Conservation (phyloP, 768 basidiomycete genomes). For the Psilocybe sp. region DNA sequence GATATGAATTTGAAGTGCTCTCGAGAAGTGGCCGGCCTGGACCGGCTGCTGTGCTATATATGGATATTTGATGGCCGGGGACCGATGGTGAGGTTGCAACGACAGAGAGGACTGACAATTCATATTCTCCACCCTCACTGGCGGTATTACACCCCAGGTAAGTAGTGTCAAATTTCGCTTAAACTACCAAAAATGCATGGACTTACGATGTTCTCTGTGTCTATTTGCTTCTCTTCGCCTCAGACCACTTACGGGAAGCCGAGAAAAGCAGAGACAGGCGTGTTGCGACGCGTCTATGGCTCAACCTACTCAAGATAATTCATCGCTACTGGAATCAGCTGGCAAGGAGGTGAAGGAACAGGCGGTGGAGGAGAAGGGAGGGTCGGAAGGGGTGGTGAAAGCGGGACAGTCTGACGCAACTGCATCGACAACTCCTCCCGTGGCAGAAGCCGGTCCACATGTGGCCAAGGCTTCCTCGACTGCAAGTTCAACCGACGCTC, state of each 20-base stretch:
- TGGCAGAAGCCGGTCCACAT: constrained; percentile 16
- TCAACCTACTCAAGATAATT: constrained; percentile 50
- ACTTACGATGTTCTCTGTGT: not conserved
- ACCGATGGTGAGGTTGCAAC: constrained; percentile 18
- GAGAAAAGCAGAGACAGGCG: constrained; percentile 42
- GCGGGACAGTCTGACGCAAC: constrained; percentile 15
- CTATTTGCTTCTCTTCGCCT: constrained; percentile 9
- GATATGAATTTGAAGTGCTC: not conserved
- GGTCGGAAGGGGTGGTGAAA: constrained; percentile 19
- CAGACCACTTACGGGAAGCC: constrained; percentile 26
- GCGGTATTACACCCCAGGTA: constrained; percentile 38
- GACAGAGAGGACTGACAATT: constrained; percentile 20
- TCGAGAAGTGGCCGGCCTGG: not conserved
- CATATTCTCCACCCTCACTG: constrained; percentile 31
- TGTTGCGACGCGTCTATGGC: constrained; percentile 83
- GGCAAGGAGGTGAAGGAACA: constrained; percentile 33
- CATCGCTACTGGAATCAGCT: constrained; percentile 43
- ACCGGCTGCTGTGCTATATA: constrained; percentile 11
- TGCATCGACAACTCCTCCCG: constrained; percentile 18
- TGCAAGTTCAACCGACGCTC: constrained; percentile 20
- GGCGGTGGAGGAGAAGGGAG: constrained; percentile 24
- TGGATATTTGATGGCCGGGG: constrained; percentile 12
- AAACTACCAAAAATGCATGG: not conserved
- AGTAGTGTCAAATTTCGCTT: constrained; percentile 11
- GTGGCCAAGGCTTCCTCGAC: constrained; percentile 21